phyloP scores from a whole-genome alignment of 2,329 filamentous ascomycete genomes.

The Alternaria rosae region DNA sequence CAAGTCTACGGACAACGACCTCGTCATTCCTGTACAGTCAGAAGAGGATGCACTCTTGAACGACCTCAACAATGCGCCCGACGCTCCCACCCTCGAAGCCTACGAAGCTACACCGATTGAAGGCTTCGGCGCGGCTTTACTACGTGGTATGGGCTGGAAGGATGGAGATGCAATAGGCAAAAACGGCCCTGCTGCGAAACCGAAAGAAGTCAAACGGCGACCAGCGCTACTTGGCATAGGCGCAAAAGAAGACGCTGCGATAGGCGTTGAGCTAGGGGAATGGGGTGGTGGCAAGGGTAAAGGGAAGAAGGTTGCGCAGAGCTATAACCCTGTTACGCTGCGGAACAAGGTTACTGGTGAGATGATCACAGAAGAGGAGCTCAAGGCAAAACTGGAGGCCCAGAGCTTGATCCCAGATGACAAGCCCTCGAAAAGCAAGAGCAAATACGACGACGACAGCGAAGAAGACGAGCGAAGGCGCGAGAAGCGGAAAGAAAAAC shows the following conservation, averaged over 20 bases:
- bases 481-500: constrained; percentile 25
- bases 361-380: constrained; percentile 67
- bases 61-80: constrained; percentile 76
- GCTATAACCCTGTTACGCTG: constrained; percentile 69
- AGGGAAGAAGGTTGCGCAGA: constrained; percentile 54
- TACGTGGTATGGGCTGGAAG: constrained; percentile 97
- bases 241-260: constrained; percentile 75
- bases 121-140: constrained; percentile 88
- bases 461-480: constrained; percentile 28
- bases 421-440: constrained; percentile 30
- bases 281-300: constrained; percentile 65
- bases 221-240: constrained; percentile 87
- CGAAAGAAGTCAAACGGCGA: constrained; percentile 71
- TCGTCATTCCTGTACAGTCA: constrained; percentile 50
- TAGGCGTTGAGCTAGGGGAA: constrained; percentile 73
- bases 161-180: constrained; percentile 67
- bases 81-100: constrained; percentile 78
- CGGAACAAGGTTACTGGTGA: constrained; percentile 69
- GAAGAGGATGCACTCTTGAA: constrained; percentile 74
- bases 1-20: constrained; percentile 46
- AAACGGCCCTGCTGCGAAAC: constrained; percentile 56
- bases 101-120: constrained; percentile 92
- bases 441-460: constrained; percentile 21
- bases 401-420: constrained; percentile 55
- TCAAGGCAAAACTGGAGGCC: constrained; percentile 60